A percentile compares a stretch with the other conserved stretches of the same genome.
Evolutionary conservation across 441 rosid species (phyloP).

Genomic region (Syzygium malaccense): DNA sequence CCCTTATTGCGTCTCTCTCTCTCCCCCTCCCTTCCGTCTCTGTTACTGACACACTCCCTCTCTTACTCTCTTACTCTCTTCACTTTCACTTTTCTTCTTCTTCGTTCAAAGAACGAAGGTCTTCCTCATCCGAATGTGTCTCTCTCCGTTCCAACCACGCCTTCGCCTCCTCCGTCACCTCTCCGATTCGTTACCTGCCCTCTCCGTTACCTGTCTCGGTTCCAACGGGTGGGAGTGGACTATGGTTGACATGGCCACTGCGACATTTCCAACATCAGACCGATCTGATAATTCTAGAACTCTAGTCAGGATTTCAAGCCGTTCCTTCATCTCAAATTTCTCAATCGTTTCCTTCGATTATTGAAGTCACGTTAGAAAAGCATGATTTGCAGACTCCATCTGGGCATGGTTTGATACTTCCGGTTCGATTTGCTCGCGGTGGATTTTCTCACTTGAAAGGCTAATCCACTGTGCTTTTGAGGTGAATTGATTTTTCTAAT

Average conservation of each 20-base stretch:
- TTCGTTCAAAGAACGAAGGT: not conserved
- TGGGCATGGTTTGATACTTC: not conserved
- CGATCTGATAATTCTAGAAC: not conserved
- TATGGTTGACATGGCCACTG: slow-evolving; percentile 21
- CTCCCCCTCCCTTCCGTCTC: too few relatives aligned
- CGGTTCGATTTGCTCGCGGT: not conserved
- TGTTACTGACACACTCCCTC: too few relatives aligned
- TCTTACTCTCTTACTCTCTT: too few relatives aligned
- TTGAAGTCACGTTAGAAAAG: not conserved
- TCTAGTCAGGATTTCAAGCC: not conserved
- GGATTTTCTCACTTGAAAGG: not conserved
- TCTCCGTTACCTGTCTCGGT: not conserved
- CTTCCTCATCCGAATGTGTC: not conserved
- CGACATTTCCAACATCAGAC: not conserved
- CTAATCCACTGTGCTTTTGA: not conserved
- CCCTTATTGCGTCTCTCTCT: too few relatives aligned
- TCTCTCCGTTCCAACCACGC: not conserved
- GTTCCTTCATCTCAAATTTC: not conserved
- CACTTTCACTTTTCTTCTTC: too few relatives aligned
- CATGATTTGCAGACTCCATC: not conserved
- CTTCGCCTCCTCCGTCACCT: not conserved
- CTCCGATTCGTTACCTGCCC: not conserved
- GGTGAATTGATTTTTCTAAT: not conserved
- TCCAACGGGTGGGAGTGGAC: not conserved
- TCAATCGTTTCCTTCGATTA: not conserved